Percentiles rank a stretch among this genome's conserved stretches.
Evolutionary conservation across 805 yeast genomes (phyloP).

Genomic region (Pichia nanzhaoensis): DNA sequence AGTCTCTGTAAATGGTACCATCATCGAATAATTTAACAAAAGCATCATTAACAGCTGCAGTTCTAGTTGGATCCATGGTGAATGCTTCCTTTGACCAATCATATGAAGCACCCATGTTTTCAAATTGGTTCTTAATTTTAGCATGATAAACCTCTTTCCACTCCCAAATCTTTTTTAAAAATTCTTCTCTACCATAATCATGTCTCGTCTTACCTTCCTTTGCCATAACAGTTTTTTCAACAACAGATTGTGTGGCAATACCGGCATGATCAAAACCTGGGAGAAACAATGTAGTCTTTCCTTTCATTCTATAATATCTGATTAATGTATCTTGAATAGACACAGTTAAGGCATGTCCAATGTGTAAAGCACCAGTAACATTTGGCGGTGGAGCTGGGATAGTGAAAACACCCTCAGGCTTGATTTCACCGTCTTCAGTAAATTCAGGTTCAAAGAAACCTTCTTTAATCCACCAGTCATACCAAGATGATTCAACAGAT

Average conservation of each 20-base stretch:
- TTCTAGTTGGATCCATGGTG: conserved; percentile 74
- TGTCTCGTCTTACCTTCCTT: conserved; percentile 85
- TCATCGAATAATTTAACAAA: conserved; percentile 90
- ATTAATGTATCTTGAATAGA: conserved; percentile 90
- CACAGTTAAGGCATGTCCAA: conserved; percentile 96
- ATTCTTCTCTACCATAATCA: conserved; percentile 89
- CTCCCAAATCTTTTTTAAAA: conserved; percentile 87
- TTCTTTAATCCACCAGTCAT: conserved; percentile 90
- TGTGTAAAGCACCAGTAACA: conserved; percentile 97
- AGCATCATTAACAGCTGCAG: conserved; percentile 81
- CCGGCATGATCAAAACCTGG: conserved; percentile 99
- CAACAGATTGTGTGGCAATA: conserved; percentile 97
- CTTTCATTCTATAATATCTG: conserved; percentile 95
- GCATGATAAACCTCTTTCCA: conserved; percentile 94
- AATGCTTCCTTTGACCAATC: conserved; percentile 95
- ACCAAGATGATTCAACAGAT: conserved; percentile 95
- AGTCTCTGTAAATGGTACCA: conserved; percentile 90
- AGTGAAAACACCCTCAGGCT: conserved; percentile 78
- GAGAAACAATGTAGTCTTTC: conserved; percentile 83
- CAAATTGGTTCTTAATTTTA: conserved; percentile 78
- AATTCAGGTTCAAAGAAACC: conserved; percentile 87
- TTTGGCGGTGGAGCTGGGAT: conserved; percentile 99
- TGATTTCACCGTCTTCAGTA: conserved; percentile 61
- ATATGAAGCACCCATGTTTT: conserved; percentile 89
- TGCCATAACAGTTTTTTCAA: conserved; percentile 92